Evolutionary conservation across 345 rosid species (phyloP), one percentile per base, ranked within the genome.

Genomic region (Citrus cavaleriei): DNA sequence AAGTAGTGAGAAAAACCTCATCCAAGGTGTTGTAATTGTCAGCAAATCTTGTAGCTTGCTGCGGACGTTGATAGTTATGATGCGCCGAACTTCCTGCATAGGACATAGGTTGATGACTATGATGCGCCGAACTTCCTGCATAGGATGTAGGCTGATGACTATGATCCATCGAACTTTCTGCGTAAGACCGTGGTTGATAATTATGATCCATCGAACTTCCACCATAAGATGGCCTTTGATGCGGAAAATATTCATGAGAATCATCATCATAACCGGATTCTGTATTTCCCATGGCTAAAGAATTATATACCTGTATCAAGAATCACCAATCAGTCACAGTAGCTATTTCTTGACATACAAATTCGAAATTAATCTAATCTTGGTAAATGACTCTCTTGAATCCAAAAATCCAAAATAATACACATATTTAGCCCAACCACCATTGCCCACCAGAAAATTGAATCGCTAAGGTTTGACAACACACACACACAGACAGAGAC

Each of bases 1-100:
- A n/a, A n/a, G 58, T 25, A 75, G 9, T 8, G 24, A 34, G 42
- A 62, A 71, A 70, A 70, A 95, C 99, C 99, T 95, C 89, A 79
- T 92, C 95, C 84, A 75, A 51, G 32, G 78, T 64, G 24, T 54
- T 65, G 72, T 64, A 75, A 75, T 51, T 75, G 32, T 75, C 78
- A 49, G 71, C 62, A 49, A 75, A 64, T 25, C 63, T 35, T 12
- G 61, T 32, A 65, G 71, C 49, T 28, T 12, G 71, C 16, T 0
- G 59, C 0, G 63, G 7, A 65, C 0, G 70, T 6, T 65, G 78
- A 49, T 9, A 5, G 2, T 65, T 75, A 49, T 51, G 78, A 49
- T 75, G 63, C n/a, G 24, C 21, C 0, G 54, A 75, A 14, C 49
- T 68, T 51, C 40, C 25, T 25, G 28, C 40, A 61, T 62, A 1